These are phyloP conservation scores for Globisporangium acanthophoron DNA, from an alignment of 352 stramenopile species.

Conservation along the genomic window DNA sequence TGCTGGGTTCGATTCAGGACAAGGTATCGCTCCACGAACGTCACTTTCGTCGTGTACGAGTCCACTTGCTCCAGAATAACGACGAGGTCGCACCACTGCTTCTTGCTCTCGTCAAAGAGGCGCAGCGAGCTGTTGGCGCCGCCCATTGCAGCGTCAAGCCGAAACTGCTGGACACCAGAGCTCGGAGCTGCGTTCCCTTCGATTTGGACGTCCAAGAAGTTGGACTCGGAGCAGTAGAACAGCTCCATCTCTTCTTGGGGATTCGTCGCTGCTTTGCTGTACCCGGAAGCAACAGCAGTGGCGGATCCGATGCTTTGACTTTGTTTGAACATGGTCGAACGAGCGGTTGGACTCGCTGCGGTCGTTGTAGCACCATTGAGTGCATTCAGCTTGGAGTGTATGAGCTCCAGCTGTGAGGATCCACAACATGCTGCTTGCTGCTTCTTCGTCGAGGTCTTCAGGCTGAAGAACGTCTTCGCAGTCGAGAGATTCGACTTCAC, in stretches of 20 bases:
- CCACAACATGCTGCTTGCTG: slow-evolving; percentile 49
- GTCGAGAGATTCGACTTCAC: slow-evolving; percentile 41
- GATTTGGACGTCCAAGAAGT: slow-evolving; percentile 54
- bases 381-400: slow-evolving; percentile 68
- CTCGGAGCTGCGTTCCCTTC: slow-evolving; percentile 45
- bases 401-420: slow-evolving; percentile 56
- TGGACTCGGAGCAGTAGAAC: slow-evolving; percentile 72
- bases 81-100: slow-evolving; percentile 75
- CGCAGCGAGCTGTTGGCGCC: slow-evolving; percentile 62
- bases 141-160: slow-evolving; percentile 40
- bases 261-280: neutral
- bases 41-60: slow-evolving; percentile 63
- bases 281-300: neutral
- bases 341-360: slow-evolving; percentile 7
- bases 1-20: slow-evolving; percentile 69
- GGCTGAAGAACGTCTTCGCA: slow-evolving; percentile 60
- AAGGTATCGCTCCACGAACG: slow-evolving; percentile 78
- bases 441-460: slow-evolving; percentile 37
- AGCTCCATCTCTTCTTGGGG: slow-evolving; percentile 35
- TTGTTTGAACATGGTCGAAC: slow-evolving; percentile 16
- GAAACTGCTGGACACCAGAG: slow-evolving; percentile 57
- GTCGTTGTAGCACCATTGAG: slow-evolving; percentile 43
- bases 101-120: slow-evolving; percentile 63
- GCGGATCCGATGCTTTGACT: neutral
- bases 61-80: slow-evolving; percentile 66